These are phyloP conservation scores for Chlorociboria aeruginascens DNA, from an alignment of 495 filamentous ascomycete genomes.

Conservation along the genomic window DNA sequence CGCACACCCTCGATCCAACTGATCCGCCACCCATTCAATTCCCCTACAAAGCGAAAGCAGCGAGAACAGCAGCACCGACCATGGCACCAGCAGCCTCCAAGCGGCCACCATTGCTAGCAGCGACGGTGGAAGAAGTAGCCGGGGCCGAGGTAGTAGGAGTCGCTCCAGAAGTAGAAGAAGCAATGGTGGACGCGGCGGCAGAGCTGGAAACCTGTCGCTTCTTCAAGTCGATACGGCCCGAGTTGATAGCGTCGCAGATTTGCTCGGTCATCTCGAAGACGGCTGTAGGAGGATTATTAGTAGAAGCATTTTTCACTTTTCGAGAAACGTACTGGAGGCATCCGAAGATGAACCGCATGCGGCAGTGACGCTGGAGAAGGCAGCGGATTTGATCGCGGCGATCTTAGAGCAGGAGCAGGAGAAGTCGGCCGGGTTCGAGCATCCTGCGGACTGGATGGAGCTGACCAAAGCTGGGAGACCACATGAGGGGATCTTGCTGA, in stretches of 20 bases:
- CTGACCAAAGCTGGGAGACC: slow-evolving; percentile 5
- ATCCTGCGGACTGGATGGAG: slow-evolving; percentile 1
- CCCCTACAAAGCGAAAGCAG: slow-evolving; percentile 22
- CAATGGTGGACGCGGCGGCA: neutral
- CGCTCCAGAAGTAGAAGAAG: neutral
- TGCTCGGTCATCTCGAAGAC: too few species aligned
- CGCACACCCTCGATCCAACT: too few species aligned
- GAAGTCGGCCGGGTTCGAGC: slow-evolving; percentile 5
- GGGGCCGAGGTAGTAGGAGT: neutral
- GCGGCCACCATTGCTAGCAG: slow-evolving; percentile 13
- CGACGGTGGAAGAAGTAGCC: neutral
- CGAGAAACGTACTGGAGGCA: too few species aligned
- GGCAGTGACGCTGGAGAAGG: slow-evolving; percentile 6
- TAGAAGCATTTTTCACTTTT: too few species aligned
- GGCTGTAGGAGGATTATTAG: too few species aligned
- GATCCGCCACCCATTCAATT: too few species aligned
- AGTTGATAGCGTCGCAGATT: too few species aligned
- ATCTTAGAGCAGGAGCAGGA: slow-evolving; percentile 9
- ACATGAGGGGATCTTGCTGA: slow-evolving; percentile 6
- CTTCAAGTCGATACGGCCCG: too few species aligned
- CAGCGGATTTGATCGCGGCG: neutral
- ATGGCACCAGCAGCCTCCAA: slow-evolving; percentile 15
- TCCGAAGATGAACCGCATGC: neutral
- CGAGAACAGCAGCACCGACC: slow-evolving; percentile 17
- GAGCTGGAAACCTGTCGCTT: neutral